Conservation (phyloP, 2,329 filamentous ascomycete genomes). For the Aspergillus sergii region DNA sequence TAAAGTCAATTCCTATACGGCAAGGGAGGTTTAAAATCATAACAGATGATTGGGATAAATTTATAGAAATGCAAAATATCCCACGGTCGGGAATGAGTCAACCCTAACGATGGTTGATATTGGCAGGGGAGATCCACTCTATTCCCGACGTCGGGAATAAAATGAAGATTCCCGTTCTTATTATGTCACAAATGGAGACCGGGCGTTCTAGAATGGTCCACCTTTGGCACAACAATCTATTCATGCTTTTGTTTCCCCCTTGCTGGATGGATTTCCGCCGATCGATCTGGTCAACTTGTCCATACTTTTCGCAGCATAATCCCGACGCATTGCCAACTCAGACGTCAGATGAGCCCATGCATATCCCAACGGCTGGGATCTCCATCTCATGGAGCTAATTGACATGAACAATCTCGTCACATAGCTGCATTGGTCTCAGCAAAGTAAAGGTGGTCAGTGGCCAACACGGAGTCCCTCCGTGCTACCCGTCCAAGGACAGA, state of each 20-base stretch:
- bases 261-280: neutral
- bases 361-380: neutral
- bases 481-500: neutral
- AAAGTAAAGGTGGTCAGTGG: neutral
- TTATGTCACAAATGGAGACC: neutral
- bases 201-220: neutral
- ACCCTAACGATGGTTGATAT: neutral
- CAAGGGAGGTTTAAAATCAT: neutral
- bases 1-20: neutral
- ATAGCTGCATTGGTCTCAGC: neutral
- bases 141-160: constrained; percentile 6
- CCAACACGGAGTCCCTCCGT: neutral
- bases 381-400: neutral
- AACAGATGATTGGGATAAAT: neutral
- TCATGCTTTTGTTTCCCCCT: neutral
- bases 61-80: neutral
- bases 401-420: neutral
- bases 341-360: neutral
- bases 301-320: neutral
- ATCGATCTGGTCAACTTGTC: too few relatives aligned
- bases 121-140: neutral
- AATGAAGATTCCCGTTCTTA: neutral
- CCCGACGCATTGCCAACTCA: neutral
- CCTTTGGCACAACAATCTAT: neutral
- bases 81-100: constrained; percentile 12